A percentile compares a stretch with the other conserved stretches of the same genome.
These are phyloP conservation scores for Prunus davidiana DNA, from an alignment of 306 rosid genomes.

Conservation along the genomic window DNA sequence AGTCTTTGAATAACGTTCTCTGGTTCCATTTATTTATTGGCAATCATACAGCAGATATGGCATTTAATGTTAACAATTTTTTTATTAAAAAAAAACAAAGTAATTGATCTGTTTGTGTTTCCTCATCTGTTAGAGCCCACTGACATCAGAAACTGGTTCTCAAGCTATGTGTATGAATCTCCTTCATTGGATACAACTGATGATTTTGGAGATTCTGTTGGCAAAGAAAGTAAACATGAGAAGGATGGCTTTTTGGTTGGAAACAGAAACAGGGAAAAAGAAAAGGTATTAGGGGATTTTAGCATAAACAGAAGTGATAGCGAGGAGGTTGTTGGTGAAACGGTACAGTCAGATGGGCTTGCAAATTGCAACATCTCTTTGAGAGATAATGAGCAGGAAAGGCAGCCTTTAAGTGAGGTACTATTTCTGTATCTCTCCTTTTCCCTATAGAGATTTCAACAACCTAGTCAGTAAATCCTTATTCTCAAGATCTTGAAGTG, in stretches of 20 bases:
- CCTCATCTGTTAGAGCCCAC: slow-evolving; percentile 50
- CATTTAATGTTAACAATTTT: not conserved
- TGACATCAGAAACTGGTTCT: slow-evolving; percentile 72
- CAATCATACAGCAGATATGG: not conserved
- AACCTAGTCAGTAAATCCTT: not conserved
- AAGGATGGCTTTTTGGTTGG: slow-evolving; percentile 25
- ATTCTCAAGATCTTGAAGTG: not conserved
- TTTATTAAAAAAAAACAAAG: not conserved
- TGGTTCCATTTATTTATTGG: not conserved
- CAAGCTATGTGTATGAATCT: slow-evolving; percentile 72
- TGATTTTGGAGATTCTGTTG: slow-evolving; percentile 25
- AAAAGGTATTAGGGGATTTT: not conserved
- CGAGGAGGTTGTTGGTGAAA: slow-evolving; percentile 15
- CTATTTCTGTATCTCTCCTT: slow-evolving; percentile 11
- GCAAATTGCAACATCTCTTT: slow-evolving; percentile 13
- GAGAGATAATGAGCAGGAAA: slow-evolving; percentile 23
- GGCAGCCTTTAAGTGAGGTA: slow-evolving; percentile 35
- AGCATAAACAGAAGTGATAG: slow-evolving; percentile 5
- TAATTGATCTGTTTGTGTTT: not conserved
- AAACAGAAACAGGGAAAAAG: slow-evolving; percentile 5
- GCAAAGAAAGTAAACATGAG: slow-evolving; percentile 23
- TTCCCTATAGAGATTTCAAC: not conserved
- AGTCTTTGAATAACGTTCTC: not conserved
- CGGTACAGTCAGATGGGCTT: slow-evolving; percentile 10
- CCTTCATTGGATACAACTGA: slow-evolving; percentile 31